phyloP scores from a whole-genome alignment of 306 rosid species.

The Lablab purpureus region DNA sequence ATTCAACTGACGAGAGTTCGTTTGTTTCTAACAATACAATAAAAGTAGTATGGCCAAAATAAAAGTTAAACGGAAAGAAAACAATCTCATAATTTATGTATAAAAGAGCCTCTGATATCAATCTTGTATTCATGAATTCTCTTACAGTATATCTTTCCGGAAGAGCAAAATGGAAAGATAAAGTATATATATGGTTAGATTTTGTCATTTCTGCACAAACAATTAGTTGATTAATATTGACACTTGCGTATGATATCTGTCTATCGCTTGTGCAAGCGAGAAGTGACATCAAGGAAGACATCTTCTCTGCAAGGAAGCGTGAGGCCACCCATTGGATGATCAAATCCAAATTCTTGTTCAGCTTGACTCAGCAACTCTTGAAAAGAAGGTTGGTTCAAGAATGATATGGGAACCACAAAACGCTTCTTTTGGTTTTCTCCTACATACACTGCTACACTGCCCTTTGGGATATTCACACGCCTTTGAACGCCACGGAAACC shows the following conservation, averaged over 20 bases:
- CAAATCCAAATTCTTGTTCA: slow-evolving; percentile 26
- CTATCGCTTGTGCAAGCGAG: slow-evolving; percentile 15
- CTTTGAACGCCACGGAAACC: slow-evolving; percentile 13
- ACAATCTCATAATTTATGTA: not conserved
- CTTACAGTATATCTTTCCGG: not conserved
- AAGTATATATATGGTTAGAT: not conserved
- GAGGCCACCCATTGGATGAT: slow-evolving; percentile 32
- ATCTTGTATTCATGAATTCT: not conserved
- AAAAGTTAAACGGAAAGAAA: not conserved
- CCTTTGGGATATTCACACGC: slow-evolving; percentile 34
- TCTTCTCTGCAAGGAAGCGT: slow-evolving; percentile 19
- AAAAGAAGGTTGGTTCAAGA: slow-evolving; percentile 29
- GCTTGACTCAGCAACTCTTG: slow-evolving; percentile 2
- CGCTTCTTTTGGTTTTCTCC: slow-evolving; percentile 17
- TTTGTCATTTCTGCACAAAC: not conserved
- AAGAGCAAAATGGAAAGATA: not conserved
- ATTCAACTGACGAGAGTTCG: not conserved
- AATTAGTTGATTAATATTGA: slow-evolving; percentile 6
- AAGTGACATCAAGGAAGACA: slow-evolving; percentile 11
- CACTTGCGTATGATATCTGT: not conserved
- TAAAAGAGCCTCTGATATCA: not conserved
- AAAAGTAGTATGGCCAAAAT: not conserved
- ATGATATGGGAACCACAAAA: slow-evolving; percentile 26
- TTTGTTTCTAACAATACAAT: not conserved
- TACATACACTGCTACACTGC: slow-evolving; percentile 29